A percentile compares a stretch with the other conserved stretches of the same genome.
These are phyloP conservation scores for Sporothrix pseudoabietina DNA, from an alignment of 2,329 filamentous ascomycete genomes.

Conservation along the genomic window DNA sequence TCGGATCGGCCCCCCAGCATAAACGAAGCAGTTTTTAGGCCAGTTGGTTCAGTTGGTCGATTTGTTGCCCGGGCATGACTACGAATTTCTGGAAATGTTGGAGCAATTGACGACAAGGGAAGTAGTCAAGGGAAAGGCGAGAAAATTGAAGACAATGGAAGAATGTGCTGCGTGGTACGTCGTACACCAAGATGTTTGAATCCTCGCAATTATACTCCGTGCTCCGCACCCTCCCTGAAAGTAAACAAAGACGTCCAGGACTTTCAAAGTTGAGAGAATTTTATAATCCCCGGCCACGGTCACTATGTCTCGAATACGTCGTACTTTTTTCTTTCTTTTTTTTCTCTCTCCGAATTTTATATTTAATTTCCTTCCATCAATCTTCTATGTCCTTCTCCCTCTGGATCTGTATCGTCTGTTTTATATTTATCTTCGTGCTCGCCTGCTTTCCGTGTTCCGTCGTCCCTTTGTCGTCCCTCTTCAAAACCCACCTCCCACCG, in stretches of 20 bases:
- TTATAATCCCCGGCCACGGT: not conserved
- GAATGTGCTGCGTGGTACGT: not conserved
- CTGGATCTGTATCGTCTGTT: not conserved
- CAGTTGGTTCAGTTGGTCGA: not conserved
- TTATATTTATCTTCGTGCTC: not conserved
- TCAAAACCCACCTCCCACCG: not conserved
- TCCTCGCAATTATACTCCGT: conserved; percentile 18
- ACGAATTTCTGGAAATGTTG: not conserved
- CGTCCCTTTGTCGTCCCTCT: not conserved
- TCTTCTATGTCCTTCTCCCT: not conserved
- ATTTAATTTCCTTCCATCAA: not conserved
- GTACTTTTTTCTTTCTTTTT: not conserved
- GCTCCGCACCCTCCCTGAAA: not conserved
- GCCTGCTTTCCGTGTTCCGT: not conserved
- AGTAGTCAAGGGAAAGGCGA: not conserved
- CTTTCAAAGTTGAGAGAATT: not conserved
- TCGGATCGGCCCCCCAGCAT: conserved; percentile 14
- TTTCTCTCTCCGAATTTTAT: not conserved
- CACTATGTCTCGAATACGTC: not conserved
- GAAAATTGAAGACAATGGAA: not conserved
- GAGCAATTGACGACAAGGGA: not conserved
- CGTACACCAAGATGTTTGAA: conserved; percentile 5
- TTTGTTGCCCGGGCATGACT: not conserved
- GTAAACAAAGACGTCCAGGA: not conserved
- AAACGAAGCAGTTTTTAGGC: not conserved